A percentile compares a stretch with the other conserved stretches of the same genome.
Conservation (phyloP, 257 asterid genomes). For the Apocynum venetum region DNA sequence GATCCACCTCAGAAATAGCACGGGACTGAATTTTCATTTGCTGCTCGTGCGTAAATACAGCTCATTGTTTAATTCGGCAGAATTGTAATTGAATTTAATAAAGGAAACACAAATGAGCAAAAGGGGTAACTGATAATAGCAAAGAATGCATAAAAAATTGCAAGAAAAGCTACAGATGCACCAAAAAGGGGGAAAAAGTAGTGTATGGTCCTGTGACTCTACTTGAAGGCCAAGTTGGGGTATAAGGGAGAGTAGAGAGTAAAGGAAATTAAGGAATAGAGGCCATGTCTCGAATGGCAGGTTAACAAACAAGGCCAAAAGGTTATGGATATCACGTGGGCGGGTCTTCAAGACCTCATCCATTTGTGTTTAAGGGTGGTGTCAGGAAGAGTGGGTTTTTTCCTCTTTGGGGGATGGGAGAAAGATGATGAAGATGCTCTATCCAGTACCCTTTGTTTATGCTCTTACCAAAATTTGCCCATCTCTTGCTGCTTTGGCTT, state of each 20-base stretch:
- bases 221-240: not conserved
- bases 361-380: not conserved
- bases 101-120: not conserved
- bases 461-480: constrained; percentile 4
- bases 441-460: not conserved
- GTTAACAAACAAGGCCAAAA: constrained; percentile 21
- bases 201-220: not conserved
- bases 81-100: not conserved
- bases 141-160: not conserved
- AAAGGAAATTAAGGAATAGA: not conserved
- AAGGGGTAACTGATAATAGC: not conserved
- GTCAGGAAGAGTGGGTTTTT: not conserved
- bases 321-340: constrained; percentile 38
- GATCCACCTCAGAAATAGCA: constrained; percentile 20
- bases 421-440: not conserved
- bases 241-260: not conserved
- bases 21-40: constrained; percentile 7
- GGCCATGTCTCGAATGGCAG: constrained; percentile 33
- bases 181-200: not conserved
- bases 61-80: not conserved
- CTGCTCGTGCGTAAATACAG: constrained; percentile 3
- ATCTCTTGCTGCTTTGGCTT: not conserved
- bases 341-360: constrained; percentile 8
- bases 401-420: no score
- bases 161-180: not conserved